Evolutionary conservation across 345 rosid species (phyloP).

Genomic region (Microthlaspi erraticum): DNA sequence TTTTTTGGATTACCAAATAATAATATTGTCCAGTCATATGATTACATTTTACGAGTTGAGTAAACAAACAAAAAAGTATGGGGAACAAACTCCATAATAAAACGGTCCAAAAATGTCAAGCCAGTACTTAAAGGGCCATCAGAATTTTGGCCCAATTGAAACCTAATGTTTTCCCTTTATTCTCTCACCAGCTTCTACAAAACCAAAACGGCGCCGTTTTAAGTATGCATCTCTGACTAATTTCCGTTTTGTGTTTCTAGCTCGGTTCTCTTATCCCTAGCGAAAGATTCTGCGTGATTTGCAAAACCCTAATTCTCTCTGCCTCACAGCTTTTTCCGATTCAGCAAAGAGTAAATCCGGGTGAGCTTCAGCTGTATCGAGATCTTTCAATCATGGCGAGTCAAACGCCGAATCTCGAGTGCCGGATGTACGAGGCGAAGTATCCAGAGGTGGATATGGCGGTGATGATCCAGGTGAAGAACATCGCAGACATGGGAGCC

Average conservation of each 20-base stretch:
- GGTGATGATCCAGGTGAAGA: conserved; percentile 98
- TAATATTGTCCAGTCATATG: background rate
- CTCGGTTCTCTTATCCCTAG: conserved; percentile 33
- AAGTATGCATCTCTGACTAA: background rate
- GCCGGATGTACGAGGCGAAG: conserved; percentile 92
- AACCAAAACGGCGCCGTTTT: background rate
- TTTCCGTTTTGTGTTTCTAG: background rate
- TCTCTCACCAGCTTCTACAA: background rate
- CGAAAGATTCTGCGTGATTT: background rate
- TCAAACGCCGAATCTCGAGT: conserved; percentile 78
- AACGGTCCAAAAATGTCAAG: background rate
- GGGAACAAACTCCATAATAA: background rate
- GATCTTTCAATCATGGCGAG: conserved; percentile 52
- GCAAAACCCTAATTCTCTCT: conserved; percentile 46
- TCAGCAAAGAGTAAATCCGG: background rate
- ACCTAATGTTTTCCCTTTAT: background rate
- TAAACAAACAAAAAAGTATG: background rate
- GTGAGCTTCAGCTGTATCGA: background rate
- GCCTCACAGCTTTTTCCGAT: background rate
- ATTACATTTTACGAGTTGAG: no score
- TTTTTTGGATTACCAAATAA: background rate
- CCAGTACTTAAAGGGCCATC: background rate
- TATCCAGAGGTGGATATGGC: conserved; percentile 99
- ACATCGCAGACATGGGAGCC: conserved; percentile 97
- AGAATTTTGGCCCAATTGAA: conserved; percentile 8